Evolutionary conservation across 2,329 filamentous ascomycete genomes (phyloP).

Genomic region (Talaromyces sp.): DNA sequence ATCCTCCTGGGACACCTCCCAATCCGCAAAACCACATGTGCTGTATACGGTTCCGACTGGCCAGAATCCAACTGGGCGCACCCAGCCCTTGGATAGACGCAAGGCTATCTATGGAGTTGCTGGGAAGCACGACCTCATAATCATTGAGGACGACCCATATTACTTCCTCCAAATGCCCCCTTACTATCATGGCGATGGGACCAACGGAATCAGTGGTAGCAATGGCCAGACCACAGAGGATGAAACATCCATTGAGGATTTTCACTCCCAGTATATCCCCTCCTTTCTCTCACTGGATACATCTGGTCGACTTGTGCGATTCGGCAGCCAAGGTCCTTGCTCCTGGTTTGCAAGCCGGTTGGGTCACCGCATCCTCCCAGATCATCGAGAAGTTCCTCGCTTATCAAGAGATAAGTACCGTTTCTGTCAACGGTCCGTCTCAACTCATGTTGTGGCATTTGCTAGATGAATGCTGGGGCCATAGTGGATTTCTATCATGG

Average conservation of each 20-base stretch:
- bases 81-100: conserved; percentile 63
- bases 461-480: not conserved
- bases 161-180: conserved; percentile 49
- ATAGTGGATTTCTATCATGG: not conserved
- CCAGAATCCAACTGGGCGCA: conserved; percentile 80
- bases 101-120: conserved; percentile 68
- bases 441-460: not conserved
- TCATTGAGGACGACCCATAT: conserved; percentile 85
- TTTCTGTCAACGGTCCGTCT: not conserved
- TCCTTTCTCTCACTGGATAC: conserved; percentile 78
- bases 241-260: not conserved
- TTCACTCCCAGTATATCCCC: conserved; percentile 44
- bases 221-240: not conserved
- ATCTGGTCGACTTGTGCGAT: conserved; percentile 81
- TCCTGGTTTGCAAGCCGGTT: conserved; percentile 83
- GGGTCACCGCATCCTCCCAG: conserved; percentile 80
- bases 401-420: not conserved
- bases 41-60: conserved; percentile 70
- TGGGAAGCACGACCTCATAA: conserved; percentile 73
- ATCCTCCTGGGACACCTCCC: not conserved
- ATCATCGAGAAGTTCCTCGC: conserved; percentile 62
- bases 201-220: not conserved
- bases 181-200: not conserved
- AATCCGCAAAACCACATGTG: conserved; percentile 57
- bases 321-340: conserved; percentile 93